Evolutionary conservation across 129 eudicot species (phyloP).

Genomic region (Tanacetum coccineum): DNA sequence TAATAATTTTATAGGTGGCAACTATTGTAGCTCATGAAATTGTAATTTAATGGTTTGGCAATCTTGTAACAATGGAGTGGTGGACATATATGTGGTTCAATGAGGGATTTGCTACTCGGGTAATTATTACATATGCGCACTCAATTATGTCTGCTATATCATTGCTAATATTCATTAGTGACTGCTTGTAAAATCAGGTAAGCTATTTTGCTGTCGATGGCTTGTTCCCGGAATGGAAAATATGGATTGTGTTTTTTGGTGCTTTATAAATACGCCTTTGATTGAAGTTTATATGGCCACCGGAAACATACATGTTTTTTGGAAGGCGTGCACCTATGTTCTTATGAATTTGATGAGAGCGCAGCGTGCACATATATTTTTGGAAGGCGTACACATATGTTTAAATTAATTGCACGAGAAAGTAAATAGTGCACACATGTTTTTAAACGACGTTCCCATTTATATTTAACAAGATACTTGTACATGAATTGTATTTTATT

Average conservation of each 20-base stretch:
- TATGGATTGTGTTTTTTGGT: slow-evolving; percentile 96
- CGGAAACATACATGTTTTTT: too few species aligned
- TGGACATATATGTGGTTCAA: slow-evolving; percentile 98
- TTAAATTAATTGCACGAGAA: too few species aligned
- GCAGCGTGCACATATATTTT: too few species aligned
- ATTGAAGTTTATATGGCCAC: too few species aligned
- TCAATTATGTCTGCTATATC: slow-evolving; percentile 11
- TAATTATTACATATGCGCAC: slow-evolving; percentile 25
- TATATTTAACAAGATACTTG: too few species aligned
- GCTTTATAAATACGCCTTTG: too few species aligned
- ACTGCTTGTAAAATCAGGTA: slow-evolving; percentile 47
- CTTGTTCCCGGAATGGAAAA: slow-evolving; percentile 94
- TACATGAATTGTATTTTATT: too few species aligned
- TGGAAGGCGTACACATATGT: too few species aligned
- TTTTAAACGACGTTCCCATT: too few species aligned
- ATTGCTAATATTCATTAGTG: background rate
- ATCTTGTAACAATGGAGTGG: slow-evolving; percentile 99
- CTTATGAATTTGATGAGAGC: too few species aligned
- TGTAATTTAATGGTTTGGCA: slow-evolving; percentile 99
- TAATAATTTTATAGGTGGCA: slow-evolving; percentile 58
- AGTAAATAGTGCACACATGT: too few species aligned
- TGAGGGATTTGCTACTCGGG: slow-evolving; percentile 99
- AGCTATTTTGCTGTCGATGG: slow-evolving; percentile 90
- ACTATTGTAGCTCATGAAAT: slow-evolving; percentile 96
- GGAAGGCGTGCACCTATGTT: too few species aligned